A percentile compares a stretch with the other conserved stretches of the same genome.
phyloP scores from a whole-genome alignment of 2,329 filamentous ascomycete genomes.

The Epichloe hybrida region DNA sequence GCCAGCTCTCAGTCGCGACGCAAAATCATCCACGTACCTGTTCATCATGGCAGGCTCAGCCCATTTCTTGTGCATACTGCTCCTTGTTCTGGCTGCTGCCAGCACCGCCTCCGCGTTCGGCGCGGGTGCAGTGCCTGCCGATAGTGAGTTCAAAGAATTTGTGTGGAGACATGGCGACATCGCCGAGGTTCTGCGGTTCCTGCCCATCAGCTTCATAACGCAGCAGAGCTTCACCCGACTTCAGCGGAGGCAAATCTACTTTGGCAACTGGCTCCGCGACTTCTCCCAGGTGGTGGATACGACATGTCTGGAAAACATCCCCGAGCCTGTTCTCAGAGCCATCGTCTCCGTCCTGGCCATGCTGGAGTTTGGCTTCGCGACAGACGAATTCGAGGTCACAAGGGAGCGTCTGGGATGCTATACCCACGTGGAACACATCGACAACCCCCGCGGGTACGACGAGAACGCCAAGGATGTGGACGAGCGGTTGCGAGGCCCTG shows the following conservation, averaged over 20 bases:
- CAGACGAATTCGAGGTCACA: conserved; percentile 68
- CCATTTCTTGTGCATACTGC: conserved; percentile 4
- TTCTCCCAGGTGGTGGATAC: conserved; percentile 70
- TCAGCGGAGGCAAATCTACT: conserved; percentile 24
- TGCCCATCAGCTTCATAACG: conserved; percentile 24
- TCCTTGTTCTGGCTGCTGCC: conserved; percentile 15
- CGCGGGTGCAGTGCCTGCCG: conserved; percentile 23
- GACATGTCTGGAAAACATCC: conserved; percentile 17
- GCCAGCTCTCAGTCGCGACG: too few relatives aligned
- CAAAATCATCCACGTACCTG: not conserved
- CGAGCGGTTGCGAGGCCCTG: conserved; percentile 14
- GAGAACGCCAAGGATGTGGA: conserved; percentile 65
- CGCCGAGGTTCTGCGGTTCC: conserved; percentile 22
- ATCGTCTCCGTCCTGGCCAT: conserved; percentile 18
- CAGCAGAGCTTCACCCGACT: conserved; percentile 24
- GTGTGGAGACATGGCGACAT: conserved; percentile 29
- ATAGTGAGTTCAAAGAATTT: conserved; percentile 26
- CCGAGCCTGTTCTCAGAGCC: conserved; percentile 15
- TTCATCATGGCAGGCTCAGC: conserved; percentile 1
- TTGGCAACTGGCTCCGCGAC: conserved; percentile 42
- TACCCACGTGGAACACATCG: conserved; percentile 55
- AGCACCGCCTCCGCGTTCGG: conserved; percentile 22
- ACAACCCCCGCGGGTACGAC: conserved; percentile 67
- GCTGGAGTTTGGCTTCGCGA: conserved; percentile 47
- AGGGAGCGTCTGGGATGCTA: conserved; percentile 64